Evolutionary conservation across 1,284 basidiomycete species (phyloP), one percentile per base, ranked within the genome.

Genomic region (Retiboletus flavoniger): DNA sequence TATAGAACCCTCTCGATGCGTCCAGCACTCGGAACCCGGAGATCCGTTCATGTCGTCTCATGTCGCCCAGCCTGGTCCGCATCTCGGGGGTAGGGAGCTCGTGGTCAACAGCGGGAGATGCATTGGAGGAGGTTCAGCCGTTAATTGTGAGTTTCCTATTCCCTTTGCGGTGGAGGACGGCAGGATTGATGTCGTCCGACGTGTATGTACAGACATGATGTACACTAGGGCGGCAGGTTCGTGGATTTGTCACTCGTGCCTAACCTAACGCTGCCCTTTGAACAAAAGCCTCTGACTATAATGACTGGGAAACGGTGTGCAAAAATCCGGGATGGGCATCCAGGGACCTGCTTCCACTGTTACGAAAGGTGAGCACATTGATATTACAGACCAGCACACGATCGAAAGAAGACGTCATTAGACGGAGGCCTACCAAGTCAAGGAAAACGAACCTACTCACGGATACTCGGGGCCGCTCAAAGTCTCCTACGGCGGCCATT

Each of bases 51-150:
- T 78, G 51, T 75, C 75, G 5, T 72, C 73, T 53, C 72, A 83
- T 52, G 56, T 66, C 9, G 64, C 73, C 5, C 73, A 75, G 38
- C 74, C 78, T 0, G 78, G 75, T 50, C 63, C 73, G 3, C 67
- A 74, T 2, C 65, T 85, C 13, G 72, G 64, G 7, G 77, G 75
- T 10, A 77, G 83, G 24, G 61, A 72, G 7, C 61, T 74, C 7
- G 51, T 78, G 39, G 74, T 82, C 13, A 73, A 77, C 0, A 65
- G 71, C 41, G 83, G 78, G 0, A 75, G 78, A 48, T 80, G 79
- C 53, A 59, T 85, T 2, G 84, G 83, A 21, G 84, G 84, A 1
- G 81, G 82, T 2, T 83, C 82, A 3, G 73, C 71, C 57, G 74
- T 85, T 14, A 84, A 85, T 59, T 82, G 83, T 82, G 54, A 16